Evolutionary conservation across 345 rosid species (phyloP), one percentile per base, ranked within the genome.

Genomic region (Camelina neglecta): DNA sequence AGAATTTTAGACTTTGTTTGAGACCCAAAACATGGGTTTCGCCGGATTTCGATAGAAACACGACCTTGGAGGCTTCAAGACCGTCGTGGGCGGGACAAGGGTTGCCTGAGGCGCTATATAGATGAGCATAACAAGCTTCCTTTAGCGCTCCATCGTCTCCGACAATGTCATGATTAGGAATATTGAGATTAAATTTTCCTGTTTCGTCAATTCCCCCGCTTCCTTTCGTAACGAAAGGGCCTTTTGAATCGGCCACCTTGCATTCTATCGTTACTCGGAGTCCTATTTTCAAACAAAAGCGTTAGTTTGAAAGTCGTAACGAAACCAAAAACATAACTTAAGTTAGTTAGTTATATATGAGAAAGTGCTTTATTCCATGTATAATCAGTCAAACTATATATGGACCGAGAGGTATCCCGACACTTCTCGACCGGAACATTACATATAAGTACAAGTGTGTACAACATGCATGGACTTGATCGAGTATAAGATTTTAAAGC

Each of bases 101-200:
- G 0, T 60, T 26, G 5, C 81, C 80, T 1, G 92, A 82, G 36
- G 84, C 86, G 57, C 92, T 86, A 63, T 85, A 90, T 71, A 93
- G 92, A 67, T 87, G 93, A 12, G 97, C 98, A 59, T 91, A 89
- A 73, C 98, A 93, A 57, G 83, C 87, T 72, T 88, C 89, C 74
- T 81, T 85, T 26, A 91, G 55, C 45, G 71, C 80, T 6, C 86
- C 96, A 49, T 86, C 83, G 56, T 87, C 74, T 15, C 69, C 53
- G 4, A 86, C 79, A 13, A 91, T 49, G 12, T 84, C 88, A 24
- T 29, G 31, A 29, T 87, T 87, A 55, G 84, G 85, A 42, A 82
- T 65, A 26, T 13, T 26, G 15, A 91, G 89, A 42, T 53, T 81
- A 81, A 93, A 93, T 50, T 84, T 89, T 44, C 98, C 97, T 21